Evolutionary conservation across 345 rosid species (phyloP).

Genomic region (Cardamine chenopodiifolia): DNA sequence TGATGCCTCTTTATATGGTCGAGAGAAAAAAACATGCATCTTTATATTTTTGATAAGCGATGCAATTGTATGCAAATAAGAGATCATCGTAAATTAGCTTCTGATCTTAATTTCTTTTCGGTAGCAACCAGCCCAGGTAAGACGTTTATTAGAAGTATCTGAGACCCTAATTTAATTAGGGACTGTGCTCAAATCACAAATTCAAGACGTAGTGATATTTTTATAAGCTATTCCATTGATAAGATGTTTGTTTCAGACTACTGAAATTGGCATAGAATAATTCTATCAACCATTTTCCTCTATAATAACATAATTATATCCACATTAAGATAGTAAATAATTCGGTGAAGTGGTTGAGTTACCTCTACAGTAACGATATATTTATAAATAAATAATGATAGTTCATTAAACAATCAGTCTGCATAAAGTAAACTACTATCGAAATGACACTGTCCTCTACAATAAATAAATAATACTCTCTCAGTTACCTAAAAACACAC

Average conservation of each 20-base stretch:
- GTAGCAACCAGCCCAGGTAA: background rate
- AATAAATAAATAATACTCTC: no score
- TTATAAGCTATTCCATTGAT: no score
- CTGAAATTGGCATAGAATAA: background rate
- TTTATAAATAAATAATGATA: no score
- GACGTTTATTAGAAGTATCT: background rate
- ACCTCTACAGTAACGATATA: background rate
- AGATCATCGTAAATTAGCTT: background rate
- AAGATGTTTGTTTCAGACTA: background rate
- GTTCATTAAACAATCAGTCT: background rate
- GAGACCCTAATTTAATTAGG: background rate
- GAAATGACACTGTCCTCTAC: no score
- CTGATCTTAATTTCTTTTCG: background rate
- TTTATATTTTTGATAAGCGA: background rate
- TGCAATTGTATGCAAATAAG: background rate
- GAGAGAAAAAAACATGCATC: no score
- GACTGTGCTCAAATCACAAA: background rate
- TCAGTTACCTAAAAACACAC: no score
- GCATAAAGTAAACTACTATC: no score
- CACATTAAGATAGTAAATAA: background rate
- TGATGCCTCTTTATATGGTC: no score
- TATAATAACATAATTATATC: background rate
- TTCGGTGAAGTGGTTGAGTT: background rate
- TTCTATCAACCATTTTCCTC: background rate
- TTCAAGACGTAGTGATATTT: background rate